These are phyloP conservation scores for Euptelea pleiosperma DNA, from an alignment of 164 flowering plant genomes.

Conservation along the genomic window DNA sequence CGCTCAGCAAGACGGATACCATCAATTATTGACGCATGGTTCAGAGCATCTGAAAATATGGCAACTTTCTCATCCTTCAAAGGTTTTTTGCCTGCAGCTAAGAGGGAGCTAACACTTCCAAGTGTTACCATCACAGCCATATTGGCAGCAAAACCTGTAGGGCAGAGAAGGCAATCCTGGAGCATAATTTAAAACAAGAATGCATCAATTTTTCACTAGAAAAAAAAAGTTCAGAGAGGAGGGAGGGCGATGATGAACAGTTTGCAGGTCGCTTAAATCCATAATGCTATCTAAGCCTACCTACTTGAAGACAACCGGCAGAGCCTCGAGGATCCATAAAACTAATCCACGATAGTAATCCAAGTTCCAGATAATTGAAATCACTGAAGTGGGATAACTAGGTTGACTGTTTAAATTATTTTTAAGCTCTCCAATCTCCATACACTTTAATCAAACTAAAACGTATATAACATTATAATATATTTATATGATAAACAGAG, in stretches of 20 bases:
- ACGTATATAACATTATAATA: no score
- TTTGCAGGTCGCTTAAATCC: no score
- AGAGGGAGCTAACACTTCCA: constrained; percentile 67
- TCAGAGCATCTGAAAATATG: constrained; percentile 87
- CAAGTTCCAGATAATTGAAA: no score
- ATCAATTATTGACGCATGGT: constrained; percentile 95
- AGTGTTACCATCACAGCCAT: constrained; percentile 84
- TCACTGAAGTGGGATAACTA: no score
- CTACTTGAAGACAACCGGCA: no score
- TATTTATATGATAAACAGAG: no score
- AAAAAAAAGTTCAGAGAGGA: neutral
- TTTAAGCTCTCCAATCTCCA: no score
- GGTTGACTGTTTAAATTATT: no score
- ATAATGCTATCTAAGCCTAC: no score
- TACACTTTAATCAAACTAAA: no score
- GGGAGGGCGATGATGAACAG: neutral
- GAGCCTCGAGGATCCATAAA: no score
- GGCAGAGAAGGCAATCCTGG: constrained; percentile 98
- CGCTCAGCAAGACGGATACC: constrained; percentile 92
- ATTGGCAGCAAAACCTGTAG: constrained; percentile 94
- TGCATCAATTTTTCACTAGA: constrained; percentile 11
- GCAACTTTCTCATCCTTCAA: constrained; percentile 59
- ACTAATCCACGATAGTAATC: no score
- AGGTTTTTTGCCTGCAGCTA: constrained; percentile 42
- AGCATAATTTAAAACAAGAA: constrained; percentile 27